These are phyloP conservation scores for Ustilaginoidea virens DNA, from an alignment of 2,329 filamentous ascomycete genomes.

Conservation along the genomic window DNA sequence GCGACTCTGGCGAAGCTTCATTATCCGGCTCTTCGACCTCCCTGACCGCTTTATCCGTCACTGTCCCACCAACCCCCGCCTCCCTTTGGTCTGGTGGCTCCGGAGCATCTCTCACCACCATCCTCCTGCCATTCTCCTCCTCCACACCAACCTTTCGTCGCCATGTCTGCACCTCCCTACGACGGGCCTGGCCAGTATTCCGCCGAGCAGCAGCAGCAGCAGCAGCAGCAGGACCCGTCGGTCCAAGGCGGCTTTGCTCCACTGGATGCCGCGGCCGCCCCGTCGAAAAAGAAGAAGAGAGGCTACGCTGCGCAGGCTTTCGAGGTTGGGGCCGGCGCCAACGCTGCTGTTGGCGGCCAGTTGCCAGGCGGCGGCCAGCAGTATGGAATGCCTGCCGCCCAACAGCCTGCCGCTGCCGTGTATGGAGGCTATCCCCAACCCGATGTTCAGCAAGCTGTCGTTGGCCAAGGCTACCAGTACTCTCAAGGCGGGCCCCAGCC, in stretches of 20 bases:
- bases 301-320: slow-evolving; percentile 91
- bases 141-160: slow-evolving; percentile 12
- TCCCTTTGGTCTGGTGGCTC: too few species aligned
- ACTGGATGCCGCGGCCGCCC: slow-evolving; percentile 20
- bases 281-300: slow-evolving; percentile 74
- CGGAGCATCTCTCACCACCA: too few species aligned
- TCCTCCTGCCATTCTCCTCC: too few species aligned
- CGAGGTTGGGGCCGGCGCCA: slow-evolving; percentile 78
- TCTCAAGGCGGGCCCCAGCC: slow-evolving; percentile 28
- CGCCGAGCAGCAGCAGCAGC: slow-evolving; percentile 24
- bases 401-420: slow-evolving; percentile 22
- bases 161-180: slow-evolving; percentile 42
- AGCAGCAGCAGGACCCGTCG: slow-evolving; percentile 26
- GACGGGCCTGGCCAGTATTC: slow-evolving; percentile 39
- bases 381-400: slow-evolving; percentile 31
- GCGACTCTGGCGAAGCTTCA: too few species aligned
- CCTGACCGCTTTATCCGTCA: too few species aligned
- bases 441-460: slow-evolving; percentile 22
- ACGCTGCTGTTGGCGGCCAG: slow-evolving; percentile 44
- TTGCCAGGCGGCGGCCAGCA: slow-evolving; percentile 20
- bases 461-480: slow-evolving; percentile 25
- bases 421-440: slow-evolving; percentile 47
- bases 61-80: too few species aligned
- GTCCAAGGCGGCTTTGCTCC: slow-evolving; percentile 17
- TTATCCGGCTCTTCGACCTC: too few species aligned